These are phyloP conservation scores for Metschnikowia continentalis DNA, from an alignment of 805 yeast genomes.

Conservation along the genomic window DNA sequence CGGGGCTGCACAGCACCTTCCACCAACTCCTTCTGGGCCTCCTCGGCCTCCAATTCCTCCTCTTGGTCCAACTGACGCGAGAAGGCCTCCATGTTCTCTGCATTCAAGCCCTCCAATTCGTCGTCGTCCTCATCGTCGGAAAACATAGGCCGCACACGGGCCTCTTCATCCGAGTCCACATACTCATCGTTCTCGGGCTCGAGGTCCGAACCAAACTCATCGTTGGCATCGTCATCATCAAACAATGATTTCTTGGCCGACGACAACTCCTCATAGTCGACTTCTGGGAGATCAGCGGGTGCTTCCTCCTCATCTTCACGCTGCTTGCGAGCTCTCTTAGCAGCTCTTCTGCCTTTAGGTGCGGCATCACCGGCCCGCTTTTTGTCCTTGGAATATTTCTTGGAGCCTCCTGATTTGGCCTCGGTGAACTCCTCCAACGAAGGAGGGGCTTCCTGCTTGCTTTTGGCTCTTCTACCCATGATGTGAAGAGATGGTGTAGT, in stretches of 20 bases:
- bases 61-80: constrained; percentile 62
- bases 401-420: constrained; percentile 25
- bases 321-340: constrained; percentile 13
- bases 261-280: constrained; percentile 61
- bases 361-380: constrained; percentile 20
- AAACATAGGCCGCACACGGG: constrained; percentile 64
- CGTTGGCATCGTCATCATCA: constrained; percentile 64
- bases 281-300: constrained; percentile 51
- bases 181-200: constrained; percentile 26
- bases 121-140: constrained; percentile 63
- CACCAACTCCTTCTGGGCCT: constrained; percentile 51
- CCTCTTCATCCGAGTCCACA: constrained; percentile 60
- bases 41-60: constrained; percentile 46
- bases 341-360: constrained; percentile 19
- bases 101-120: constrained; percentile 63
- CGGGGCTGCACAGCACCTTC: constrained; percentile 58
- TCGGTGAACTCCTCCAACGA: constrained; percentile 69
- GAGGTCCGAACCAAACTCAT: constrained; percentile 35
- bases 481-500: constrained; percentile 7
- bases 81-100: constrained; percentile 77
- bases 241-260: constrained; percentile 71
- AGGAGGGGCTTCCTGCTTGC: constrained; percentile 93
- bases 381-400: constrained; percentile 25
- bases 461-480: constrained; percentile 92
- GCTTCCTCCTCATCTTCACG: constrained; percentile 16